Evolutionary conservation across 2,329 filamentous ascomycete genomes (phyloP).

Genomic region (Xylaria sp.): DNA sequence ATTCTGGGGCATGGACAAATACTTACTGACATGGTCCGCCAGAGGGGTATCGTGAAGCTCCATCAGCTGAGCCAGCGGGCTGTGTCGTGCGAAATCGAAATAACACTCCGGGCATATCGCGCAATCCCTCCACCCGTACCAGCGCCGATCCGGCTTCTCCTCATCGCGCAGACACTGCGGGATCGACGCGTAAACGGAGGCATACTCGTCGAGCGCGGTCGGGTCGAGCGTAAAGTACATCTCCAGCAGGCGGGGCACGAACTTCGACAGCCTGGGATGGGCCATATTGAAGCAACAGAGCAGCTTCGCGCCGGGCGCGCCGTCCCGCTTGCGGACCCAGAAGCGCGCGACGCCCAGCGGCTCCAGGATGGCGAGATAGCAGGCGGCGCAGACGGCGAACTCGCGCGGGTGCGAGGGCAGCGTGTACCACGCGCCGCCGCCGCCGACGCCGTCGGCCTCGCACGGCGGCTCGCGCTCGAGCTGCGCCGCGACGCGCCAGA

Average conservation of each 20-base stretch:
- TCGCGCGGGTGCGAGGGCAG: constrained; percentile 39
- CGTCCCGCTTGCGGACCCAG: constrained; percentile 38
- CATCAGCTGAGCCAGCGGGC: constrained; percentile 40
- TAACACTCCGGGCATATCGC: constrained; percentile 47
- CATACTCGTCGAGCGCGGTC: constrained; percentile 38
- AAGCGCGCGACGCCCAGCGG: constrained; percentile 39
- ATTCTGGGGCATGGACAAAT: not conserved
- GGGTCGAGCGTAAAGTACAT: constrained; percentile 38
- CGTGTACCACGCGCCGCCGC: constrained; percentile 44
- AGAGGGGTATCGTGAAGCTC: constrained; percentile 32
- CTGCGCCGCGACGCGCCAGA: constrained; percentile 42
- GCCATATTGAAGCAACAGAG: constrained; percentile 45
- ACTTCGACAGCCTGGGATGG: constrained; percentile 38
- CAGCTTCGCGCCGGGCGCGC: constrained; percentile 27
- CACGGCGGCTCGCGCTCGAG: constrained; percentile 42
- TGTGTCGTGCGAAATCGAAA: constrained; percentile 41
- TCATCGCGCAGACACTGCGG: constrained; percentile 38
- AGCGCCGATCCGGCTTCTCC: constrained; percentile 30
- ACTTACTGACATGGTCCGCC: constrained; percentile 25
- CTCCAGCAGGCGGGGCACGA: constrained; percentile 35
- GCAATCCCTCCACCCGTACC: constrained; percentile 47
- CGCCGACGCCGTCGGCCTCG: constrained; percentile 37
- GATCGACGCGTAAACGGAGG: constrained; percentile 39
- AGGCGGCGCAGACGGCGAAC: constrained; percentile 47
- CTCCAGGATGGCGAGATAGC: constrained; percentile 43